Percentiles rank a stretch among this genome's conserved stretches.
Evolutionary conservation across 164 flowering plant species (phyloP).

Genomic region (Chloranthus sessilifolius): DNA sequence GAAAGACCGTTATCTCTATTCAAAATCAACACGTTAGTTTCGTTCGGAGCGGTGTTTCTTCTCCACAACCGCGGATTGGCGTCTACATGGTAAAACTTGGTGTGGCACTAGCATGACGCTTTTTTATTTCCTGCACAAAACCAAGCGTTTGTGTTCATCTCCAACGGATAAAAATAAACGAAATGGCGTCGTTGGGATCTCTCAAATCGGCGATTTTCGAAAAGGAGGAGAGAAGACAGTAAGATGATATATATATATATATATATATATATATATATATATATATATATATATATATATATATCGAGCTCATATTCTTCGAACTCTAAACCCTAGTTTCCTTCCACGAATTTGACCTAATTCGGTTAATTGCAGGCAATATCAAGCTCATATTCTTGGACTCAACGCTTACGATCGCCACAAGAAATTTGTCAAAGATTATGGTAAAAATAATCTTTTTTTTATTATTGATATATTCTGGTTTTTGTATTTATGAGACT

Average conservation of each 20-base stretch:
- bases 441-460: slow-evolving; percentile 40
- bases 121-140: no score
- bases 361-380: slow-evolving; percentile 50
- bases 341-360: background rate
- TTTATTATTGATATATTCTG: background rate
- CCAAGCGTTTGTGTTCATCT: no score
- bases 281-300: background rate
- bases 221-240: slow-evolving; percentile 78
- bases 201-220: slow-evolving; percentile 56
- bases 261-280: background rate
- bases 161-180: no score
- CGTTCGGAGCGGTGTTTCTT: no score
- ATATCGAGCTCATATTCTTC: no score
- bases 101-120: no score
- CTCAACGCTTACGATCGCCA: slow-evolving; percentile 92
- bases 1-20: no score
- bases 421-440: slow-evolving; percentile 81
- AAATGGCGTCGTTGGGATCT: slow-evolving; percentile 60
- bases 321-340: background rate
- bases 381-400: slow-evolving; percentile 81
- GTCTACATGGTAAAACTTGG: no score
- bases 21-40: no score
- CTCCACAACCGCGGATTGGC: no score
- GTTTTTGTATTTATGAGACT: background rate
- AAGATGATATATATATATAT: background rate